These are phyloP conservation scores for Glycine latifolia DNA, from an alignment of 306 rosid species.

Conservation along the genomic window DNA sequence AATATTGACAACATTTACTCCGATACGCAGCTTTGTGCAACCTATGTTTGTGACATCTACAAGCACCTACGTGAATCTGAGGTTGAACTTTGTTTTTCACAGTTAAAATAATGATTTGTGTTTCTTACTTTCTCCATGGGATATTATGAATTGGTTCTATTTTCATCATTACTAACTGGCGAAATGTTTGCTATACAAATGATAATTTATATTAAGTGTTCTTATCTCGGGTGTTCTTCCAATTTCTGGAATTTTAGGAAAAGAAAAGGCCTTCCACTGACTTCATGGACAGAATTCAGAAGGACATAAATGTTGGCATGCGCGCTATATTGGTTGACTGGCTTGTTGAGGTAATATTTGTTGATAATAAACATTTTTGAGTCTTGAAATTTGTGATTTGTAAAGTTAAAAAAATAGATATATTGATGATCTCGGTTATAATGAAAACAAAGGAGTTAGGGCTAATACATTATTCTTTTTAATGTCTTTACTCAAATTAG, in stretches of 20 bases:
- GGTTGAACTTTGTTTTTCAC: conserved; percentile 48
- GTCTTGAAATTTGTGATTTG: background rate
- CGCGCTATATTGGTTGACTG: conserved; percentile 82
- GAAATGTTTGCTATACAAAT: background rate
- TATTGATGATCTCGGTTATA: background rate
- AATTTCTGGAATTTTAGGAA: conserved; percentile 52
- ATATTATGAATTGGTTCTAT: background rate
- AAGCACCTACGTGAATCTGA: conserved; percentile 81
- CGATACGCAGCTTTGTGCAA: conserved; percentile 85
- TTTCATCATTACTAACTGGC: background rate
- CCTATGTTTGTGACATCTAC: conserved; percentile 88
- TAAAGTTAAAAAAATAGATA: background rate
- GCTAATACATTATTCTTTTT: background rate
- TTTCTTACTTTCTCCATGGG: background rate
- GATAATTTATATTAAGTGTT: background rate
- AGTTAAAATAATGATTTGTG: background rate
- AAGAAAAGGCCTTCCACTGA: conserved; percentile 84
- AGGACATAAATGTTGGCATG: conserved; percentile 81
- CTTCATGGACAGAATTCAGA: conserved; percentile 83
- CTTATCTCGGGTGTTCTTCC: background rate
- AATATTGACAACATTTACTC: conserved; percentile 63
- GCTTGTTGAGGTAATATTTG: conserved; percentile 84
- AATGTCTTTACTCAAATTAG: background rate
- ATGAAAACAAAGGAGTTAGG: background rate
- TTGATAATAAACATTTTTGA: background rate